Evolutionary conservation across 768 basidiomycete species (phyloP).

Genomic region (Phanerochaete sordida): DNA sequence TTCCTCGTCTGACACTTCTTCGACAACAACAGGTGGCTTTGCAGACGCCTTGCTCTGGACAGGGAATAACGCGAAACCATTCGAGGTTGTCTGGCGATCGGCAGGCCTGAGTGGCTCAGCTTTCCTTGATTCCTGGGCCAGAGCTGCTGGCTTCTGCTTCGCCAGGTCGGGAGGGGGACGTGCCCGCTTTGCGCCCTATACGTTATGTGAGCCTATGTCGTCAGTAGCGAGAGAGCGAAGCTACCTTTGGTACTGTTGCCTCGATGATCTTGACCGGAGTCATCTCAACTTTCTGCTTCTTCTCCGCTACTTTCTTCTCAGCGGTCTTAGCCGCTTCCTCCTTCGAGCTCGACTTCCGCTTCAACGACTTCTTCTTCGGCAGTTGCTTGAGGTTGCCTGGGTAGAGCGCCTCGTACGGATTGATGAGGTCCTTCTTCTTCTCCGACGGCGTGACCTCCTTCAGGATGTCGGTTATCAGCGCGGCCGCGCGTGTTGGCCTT

Average conservation of each 20-base stretch:
- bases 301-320: conserved; percentile 16
- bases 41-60: background rate
- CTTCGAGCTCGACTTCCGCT: background rate
- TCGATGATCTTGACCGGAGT: conserved; percentile 72
- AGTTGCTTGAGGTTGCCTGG: conserved; percentile 51
- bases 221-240: conserved; percentile 16
- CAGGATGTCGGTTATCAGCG: conserved; percentile 65
- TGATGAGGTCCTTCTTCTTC: conserved; percentile 63
- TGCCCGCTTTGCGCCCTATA: conserved; percentile 73
- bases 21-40: conserved; percentile 22
- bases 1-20: conserved; percentile 37
- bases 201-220: conserved; percentile 8
- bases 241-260: conserved; percentile 73
- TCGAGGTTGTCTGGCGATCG: background rate
- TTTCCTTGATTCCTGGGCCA: background rate
- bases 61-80: background rate
- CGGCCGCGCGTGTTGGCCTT: conserved; percentile 63
- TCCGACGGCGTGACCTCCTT: conserved; percentile 58
- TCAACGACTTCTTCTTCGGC: conserved; percentile 33
- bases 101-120: conserved; percentile 6
- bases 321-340: conserved; percentile 22
- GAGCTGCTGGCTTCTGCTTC: conserved; percentile 10
- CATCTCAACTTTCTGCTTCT: conserved; percentile 10
- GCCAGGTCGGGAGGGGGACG: conserved; percentile 59
- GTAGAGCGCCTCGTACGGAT: conserved; percentile 75